Evolutionary conservation across 2,329 filamentous ascomycete genomes (phyloP), one percentile per base, ranked within the genome.

Genomic region (Penicillium frequentans): DNA sequence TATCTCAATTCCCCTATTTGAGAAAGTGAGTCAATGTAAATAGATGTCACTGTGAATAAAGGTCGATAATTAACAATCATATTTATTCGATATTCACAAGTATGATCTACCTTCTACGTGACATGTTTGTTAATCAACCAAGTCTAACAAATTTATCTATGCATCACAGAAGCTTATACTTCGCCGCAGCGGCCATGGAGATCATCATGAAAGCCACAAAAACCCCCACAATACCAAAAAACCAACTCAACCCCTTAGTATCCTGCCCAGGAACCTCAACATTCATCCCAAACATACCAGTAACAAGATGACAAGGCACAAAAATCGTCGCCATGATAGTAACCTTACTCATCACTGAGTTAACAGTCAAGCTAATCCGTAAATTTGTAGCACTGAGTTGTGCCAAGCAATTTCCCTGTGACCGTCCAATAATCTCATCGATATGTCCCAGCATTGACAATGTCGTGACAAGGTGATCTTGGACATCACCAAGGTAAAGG

Each of bases 391-490:
- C 93, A 33, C 89, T 93, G 57, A 97, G 85, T 70, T 97, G 95
- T 0, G 93, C 93, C 29, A 98, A 83, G 71, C 97, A 98, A 73
- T 98, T 98, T 77, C 89, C 90, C 79, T 98, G 93, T 1, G 90
- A 89, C 23, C 95, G 88, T 16, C 89, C 91, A 37, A 98, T 83
- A 81, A 99, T 97, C 82, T 97, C 97, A 74, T 99, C 95, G 65
- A 96, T 96, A 71, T 98, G 93, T 0, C 86, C 84, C 60, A 99
- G 77, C 74, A 95, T 97, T 64, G 90, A 93, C 83, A 96, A 92
- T 89, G 97, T 98, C 23, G 95, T 99, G 50, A 98, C 90, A 44
- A 98, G 91, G 82, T 99, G 95, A 75, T 99, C 95, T 75, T 99
- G 95, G 60, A 98, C 96, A 75, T 99, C 95, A 66, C 91, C 91